A percentile compares a stretch with the other conserved stretches of the same genome.
These are phyloP conservation scores for Sporothrix pseudoabietina DNA, from an alignment of 2,329 filamentous ascomycete species.

Conservation along the genomic window DNA sequence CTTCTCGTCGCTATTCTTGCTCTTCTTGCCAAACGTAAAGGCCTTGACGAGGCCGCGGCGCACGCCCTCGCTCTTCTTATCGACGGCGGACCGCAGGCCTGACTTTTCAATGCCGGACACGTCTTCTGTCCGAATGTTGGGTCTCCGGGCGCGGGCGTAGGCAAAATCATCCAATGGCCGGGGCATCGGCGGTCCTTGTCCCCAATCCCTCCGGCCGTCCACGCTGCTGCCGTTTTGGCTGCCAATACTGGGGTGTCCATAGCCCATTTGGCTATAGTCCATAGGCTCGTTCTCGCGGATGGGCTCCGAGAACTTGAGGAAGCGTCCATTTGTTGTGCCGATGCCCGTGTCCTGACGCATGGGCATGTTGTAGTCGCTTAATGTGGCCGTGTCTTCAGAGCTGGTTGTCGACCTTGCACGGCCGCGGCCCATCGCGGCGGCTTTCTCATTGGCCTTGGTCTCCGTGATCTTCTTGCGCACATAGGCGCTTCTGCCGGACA, in stretches of 20 bases:
- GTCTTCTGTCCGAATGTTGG: slow-evolving; percentile 53
- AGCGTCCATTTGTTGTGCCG: slow-evolving; percentile 49
- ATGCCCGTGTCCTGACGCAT: slow-evolving; percentile 47
- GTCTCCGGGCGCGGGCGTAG: slow-evolving; percentile 48
- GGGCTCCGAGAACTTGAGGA: slow-evolving; percentile 51
- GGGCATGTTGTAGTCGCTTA: slow-evolving; percentile 46
- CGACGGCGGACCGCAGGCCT: slow-evolving; percentile 54
- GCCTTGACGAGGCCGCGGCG: slow-evolving; percentile 57
- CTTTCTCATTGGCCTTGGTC: slow-evolving; percentile 44
- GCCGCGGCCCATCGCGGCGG: slow-evolving; percentile 34
- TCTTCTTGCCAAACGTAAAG: slow-evolving; percentile 55
- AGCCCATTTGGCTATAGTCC: slow-evolving; percentile 38
- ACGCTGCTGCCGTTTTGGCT: slow-evolving; percentile 47
- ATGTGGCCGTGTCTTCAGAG: slow-evolving; percentile 46
- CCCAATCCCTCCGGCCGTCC: slow-evolving; percentile 41
- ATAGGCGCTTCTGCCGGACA: slow-evolving; percentile 62
- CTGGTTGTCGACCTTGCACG: slow-evolving; percentile 46
- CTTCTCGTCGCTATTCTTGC: slow-evolving; percentile 40
- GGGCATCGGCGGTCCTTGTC: slow-evolving; percentile 32
- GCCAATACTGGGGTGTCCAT: slow-evolving; percentile 39
- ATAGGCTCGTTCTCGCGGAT: slow-evolving; percentile 41
- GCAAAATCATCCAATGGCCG: slow-evolving; percentile 49
- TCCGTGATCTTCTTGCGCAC: slow-evolving; percentile 62
- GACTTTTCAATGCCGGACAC: slow-evolving; percentile 59
- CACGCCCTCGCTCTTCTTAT: slow-evolving; percentile 59